Evolutionary conservation across 306 rosid species (phyloP), one percentile per base, ranked within the genome.

Genomic region (Lathyrus sativus): DNA sequence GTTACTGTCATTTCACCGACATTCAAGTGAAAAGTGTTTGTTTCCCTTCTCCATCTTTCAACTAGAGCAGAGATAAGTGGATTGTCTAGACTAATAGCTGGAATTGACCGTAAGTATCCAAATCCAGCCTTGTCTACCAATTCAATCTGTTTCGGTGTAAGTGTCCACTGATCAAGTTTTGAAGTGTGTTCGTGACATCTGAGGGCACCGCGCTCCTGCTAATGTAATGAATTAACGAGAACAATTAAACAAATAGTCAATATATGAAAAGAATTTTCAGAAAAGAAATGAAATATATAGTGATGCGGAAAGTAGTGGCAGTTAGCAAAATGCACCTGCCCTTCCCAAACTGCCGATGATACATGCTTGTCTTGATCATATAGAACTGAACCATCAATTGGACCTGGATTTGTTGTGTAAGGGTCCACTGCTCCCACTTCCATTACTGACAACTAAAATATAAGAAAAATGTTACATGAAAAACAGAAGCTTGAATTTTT

Each of bases 351-450:
- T 65, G 97, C 97, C 9, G 89, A 80, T 14, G 99, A 95, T 41
- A 95, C 97, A 80, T 95, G 99, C 83, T 95, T 95, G 78, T 90
- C 99, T 81, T 95, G 99, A 76, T 95, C 99, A 84, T 88, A 90
- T 39, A 95, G 95, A 67, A 95, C 85, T 0, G 86, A 90, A 80
- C 80, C 89, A 72, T 95, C 97, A 65, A 95, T 71, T 46, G 99
- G 99, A 67, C 99, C 99, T 2, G 99, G 96, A 88, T 85, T 90
- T 42, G 97, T 81, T 60, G 87, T 85, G 71, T 88, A 86, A 62
- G 89, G 96, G 69, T 90, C 99, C 54, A 24, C 79, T 26, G 82
- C 55, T 22, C 80, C 82, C 49, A 82, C 67, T 41, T 95, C 99
- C 99, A 90, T 90, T 60, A 78, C 83, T 51, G 61, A 73, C 62